Evolutionary conservation across 2,329 filamentous ascomycete species (phyloP), one percentile per base, ranked within the genome.

Genomic region (Pleoardoris graminearum): DNA sequence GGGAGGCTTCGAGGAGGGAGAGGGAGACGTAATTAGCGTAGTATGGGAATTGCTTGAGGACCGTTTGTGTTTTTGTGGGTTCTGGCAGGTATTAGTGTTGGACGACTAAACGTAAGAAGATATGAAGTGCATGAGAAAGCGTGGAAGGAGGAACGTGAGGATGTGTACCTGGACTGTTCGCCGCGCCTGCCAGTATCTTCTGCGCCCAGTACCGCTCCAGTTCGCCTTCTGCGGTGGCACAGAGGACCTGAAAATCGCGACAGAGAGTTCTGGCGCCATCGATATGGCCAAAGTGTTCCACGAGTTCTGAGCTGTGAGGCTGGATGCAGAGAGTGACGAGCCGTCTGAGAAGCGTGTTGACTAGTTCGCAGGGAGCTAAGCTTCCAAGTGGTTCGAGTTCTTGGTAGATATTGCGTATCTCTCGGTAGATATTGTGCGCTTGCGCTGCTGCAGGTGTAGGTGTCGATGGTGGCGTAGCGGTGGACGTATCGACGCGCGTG

Each of bases 21-120:
- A 82, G 73, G 19, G 79, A 75, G 29, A 76, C 54, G 59, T 82
- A 82, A 63, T 82, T 82, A 7, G 66, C 50, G 59, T 76, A 73
- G 64, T 82, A 82, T 1, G 79, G 78, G 54, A 82, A 82, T 2
- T 53, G 53, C n/a, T 51, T 42, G 3, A 80, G 65, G 3, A 65
- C 60, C 42, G 38, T 60, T 51, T 32, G 62, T 27, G 53, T 23
- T 16, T 8, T 7, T n/a, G 35, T 6, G 3, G 14, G 19, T 10
- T 36, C 42, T 45, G 21, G 10, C 5, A 23, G 8, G 36, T 10
- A n/a, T 37, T 17, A 16, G 5, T 5, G 32, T 12, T 16, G 32
- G 8, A 16, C 16, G n/a, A 37, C 3, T 4, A 21, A 16, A 17
- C 4, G 33, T 37, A 14, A 3, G 30, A 32, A n/a, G 30, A 32